phyloP scores from a whole-genome alignment of 179 eudicot genomes.

The Patellifolia procumbens region DNA sequence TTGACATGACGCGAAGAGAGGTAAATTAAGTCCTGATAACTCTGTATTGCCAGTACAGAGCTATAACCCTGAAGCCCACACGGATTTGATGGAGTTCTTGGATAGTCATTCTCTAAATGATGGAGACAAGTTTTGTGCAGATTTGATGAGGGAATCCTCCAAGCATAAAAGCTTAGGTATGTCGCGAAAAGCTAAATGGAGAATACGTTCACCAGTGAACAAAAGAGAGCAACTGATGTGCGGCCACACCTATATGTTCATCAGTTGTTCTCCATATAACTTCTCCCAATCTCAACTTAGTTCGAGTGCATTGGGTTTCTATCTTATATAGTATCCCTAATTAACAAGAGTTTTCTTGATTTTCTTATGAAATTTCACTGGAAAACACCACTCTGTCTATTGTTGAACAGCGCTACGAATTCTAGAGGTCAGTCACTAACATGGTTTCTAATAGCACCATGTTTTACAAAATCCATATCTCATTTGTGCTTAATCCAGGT shows the following conservation, averaged over 20 bases:
- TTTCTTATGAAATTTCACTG: background rate
- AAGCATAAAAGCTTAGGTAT: conserved; percentile 75
- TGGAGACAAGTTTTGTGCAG: conserved; percentile 84
- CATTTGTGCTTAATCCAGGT: conserved; percentile 43
- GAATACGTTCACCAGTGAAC: too few species aligned
- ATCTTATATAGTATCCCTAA: background rate
- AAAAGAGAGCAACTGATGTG: too few species aligned
- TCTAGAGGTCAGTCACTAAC: conserved; percentile 58
- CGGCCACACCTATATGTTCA: too few species aligned
- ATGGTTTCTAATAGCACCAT: background rate
- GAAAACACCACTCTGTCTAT: background rate
- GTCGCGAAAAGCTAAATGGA: background rate
- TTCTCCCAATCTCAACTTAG: background rate
- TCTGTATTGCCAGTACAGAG: conserved; percentile 66
- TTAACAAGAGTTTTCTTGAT: conserved; percentile 25
- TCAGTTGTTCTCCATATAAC: too few species aligned
- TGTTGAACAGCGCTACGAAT: conserved; percentile 70
- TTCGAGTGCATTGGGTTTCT: background rate
- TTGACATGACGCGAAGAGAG: background rate
- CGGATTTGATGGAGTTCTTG: conserved; percentile 79
- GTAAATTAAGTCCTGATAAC: conserved; percentile 20
- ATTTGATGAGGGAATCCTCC: conserved; percentile 83
- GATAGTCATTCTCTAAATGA: conserved; percentile 58
- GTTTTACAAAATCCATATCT: conserved; percentile 4
- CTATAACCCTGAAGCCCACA: conserved; percentile 80